Percentiles rank a stretch among this genome's conserved stretches.
Evolutionary conservation across 73 alveolate species (phyloP).

Genomic region (Symbiodinium pilosum): DNA sequence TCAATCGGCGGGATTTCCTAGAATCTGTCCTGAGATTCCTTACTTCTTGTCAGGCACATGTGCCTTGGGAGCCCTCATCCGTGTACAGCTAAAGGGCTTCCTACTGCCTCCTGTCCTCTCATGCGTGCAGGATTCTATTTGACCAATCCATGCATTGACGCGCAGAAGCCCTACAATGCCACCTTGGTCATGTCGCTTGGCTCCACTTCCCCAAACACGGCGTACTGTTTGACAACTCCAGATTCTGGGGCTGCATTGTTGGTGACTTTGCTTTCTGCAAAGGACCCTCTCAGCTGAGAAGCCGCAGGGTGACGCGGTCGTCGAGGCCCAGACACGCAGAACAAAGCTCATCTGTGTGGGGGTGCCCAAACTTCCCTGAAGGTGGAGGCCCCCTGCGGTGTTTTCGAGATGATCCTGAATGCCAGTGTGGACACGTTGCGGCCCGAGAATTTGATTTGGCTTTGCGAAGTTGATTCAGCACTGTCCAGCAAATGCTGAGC

Average conservation of each 20-base stretch:
- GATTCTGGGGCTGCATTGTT: neutral
- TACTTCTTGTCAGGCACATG: no score
- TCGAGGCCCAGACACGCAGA: neutral
- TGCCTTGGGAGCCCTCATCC: no score
- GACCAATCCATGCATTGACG: neutral
- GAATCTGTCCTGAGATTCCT: no score
- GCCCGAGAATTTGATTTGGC: neutral
- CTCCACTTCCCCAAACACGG: no score
- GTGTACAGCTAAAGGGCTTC: no score
- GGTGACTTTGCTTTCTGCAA: neutral
- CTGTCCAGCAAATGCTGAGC: no score
- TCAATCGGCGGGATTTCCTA: no score
- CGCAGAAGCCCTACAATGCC: neutral
- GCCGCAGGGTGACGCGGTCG: constrained; percentile 37
- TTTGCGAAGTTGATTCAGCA: neutral
- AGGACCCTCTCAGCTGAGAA: neutral
- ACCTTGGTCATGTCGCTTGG: neutral
- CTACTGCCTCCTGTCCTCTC: no score
- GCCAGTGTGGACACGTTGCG: constrained; percentile 41
- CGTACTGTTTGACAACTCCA: no score
- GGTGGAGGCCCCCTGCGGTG: constrained; percentile 61
- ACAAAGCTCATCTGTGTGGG: no score
- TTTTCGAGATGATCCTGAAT: neutral
- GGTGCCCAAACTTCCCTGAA: neutral
- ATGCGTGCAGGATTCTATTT: neutral